These are phyloP conservation scores for Epichloe elymi DNA, from an alignment of 2,329 filamentous ascomycete genomes.

Conservation along the genomic window DNA sequence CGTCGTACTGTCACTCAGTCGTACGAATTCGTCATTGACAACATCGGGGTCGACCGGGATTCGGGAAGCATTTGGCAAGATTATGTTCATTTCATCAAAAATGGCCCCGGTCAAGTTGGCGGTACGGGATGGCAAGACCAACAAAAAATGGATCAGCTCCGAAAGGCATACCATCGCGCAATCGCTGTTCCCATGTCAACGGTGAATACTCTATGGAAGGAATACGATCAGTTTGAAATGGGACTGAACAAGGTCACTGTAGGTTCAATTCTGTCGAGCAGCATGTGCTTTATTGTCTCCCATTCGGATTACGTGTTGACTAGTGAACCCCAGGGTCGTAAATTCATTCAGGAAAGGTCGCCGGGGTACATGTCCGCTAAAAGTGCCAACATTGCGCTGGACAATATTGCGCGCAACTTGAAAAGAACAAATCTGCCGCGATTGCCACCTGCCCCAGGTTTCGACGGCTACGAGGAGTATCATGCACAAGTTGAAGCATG, in stretches of 20 bases:
- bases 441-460: constrained; percentile 72
- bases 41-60: constrained; percentile 83
- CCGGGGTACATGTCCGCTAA: constrained; percentile 93
- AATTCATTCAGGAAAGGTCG: constrained; percentile 86
- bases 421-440: constrained; percentile 66
- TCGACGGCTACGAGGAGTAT: constrained; percentile 77
- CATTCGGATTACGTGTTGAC: neutral
- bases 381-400: constrained; percentile 77
- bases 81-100: constrained; percentile 87
- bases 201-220: constrained; percentile 82
- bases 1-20: constrained; percentile 70
- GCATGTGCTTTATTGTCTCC: neutral
- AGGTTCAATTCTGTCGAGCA: constrained; percentile 19
- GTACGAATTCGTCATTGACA: constrained; percentile 84
- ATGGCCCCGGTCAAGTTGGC: constrained; percentile 71
- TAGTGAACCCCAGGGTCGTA: constrained; percentile 56
- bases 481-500: constrained; percentile 73
- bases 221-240: constrained; percentile 96
- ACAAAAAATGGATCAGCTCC: constrained; percentile 90
- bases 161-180: constrained; percentile 85
- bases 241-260: constrained; percentile 84
- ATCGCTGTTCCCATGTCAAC: constrained; percentile 76
- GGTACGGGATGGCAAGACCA: constrained; percentile 89
- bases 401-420: constrained; percentile 70
- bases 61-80: constrained; percentile 86